A percentile compares a stretch with the other conserved stretches of the same genome.
Conservation (phyloP, 768 basidiomycete species). For the Dictyophora rubrovolvata region DNA sequence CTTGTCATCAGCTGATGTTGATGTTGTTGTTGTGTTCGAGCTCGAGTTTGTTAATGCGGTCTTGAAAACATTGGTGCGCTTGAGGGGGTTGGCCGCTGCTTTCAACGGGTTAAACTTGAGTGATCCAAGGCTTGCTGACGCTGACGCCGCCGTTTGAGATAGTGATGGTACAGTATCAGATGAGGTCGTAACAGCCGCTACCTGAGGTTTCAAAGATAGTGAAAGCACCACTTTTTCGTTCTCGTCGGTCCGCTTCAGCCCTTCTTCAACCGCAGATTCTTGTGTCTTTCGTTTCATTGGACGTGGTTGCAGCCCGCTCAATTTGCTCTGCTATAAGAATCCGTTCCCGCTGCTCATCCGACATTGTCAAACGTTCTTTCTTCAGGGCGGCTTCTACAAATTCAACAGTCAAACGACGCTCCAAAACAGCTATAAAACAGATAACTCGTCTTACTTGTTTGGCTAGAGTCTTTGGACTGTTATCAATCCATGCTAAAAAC, state of each 20-base stretch:
- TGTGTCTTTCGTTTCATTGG: conserved; percentile 20
- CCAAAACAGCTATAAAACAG: not conserved
- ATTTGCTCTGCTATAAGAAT: conserved; percentile 88
- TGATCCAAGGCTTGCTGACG: conserved; percentile 15
- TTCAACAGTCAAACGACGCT: conserved; percentile 4
- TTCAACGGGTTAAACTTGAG: conserved; percentile 47
- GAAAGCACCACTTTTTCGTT: conserved; percentile 72
- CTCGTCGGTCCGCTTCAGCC: conserved; percentile 62
- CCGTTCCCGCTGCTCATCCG: conserved; percentile 92
- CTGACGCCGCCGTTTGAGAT: not conserved
- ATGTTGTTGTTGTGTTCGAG: conserved; percentile 10
- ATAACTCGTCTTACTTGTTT: conserved; percentile 53
- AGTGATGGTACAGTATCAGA: conserved; percentile 51
- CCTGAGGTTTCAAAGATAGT: conserved; percentile 46
- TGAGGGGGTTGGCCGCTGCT: conserved; percentile 46
- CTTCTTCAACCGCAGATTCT: conserved; percentile 36
- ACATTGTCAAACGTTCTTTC: conserved; percentile 83
- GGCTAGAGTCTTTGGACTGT: conserved; percentile 84
- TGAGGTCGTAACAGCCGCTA: conserved; percentile 20
- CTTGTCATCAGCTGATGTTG: conserved; percentile 17
- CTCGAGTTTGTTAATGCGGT: conserved; percentile 24
- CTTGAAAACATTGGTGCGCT: conserved; percentile 71
- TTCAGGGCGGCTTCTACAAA: conserved; percentile 67
- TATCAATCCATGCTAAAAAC: conserved; percentile 97
- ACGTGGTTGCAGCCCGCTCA: conserved; percentile 63